Evolutionary conservation across 768 basidiomycete genomes (phyloP).

Genomic region (Termitomyces sp.): DNA sequence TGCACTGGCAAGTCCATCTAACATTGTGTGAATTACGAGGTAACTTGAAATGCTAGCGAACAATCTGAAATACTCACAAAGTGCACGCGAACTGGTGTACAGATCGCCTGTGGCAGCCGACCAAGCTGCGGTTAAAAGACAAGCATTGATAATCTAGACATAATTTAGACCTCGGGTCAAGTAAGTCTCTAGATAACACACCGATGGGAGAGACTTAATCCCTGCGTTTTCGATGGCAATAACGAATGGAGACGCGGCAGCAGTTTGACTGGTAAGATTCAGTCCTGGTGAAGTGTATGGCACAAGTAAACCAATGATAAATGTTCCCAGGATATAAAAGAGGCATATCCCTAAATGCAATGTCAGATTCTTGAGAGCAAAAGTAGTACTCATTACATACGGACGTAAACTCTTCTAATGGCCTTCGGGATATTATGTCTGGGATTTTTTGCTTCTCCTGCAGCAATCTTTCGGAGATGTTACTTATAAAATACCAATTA

Average conservation of each 20-base stretch:
- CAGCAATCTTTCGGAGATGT: conserved; percentile 53
- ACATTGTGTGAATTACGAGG: conserved; percentile 15
- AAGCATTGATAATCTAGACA: conserved; percentile 69
- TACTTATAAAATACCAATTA: neutral
- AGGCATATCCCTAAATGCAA: conserved; percentile 65
- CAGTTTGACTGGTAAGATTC: conserved; percentile 46
- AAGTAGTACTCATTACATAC: conserved; percentile 24
- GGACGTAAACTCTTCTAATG: conserved; percentile 68
- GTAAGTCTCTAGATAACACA: conserved; percentile 26
- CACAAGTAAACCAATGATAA: conserved; percentile 79
- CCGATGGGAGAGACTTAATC: conserved; percentile 80
- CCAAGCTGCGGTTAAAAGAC: conserved; percentile 85
- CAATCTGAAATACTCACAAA: conserved; percentile 47
- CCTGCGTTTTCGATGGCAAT: conserved; percentile 84
- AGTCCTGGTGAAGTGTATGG: conserved; percentile 62
- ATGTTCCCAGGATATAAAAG: conserved; percentile 67
- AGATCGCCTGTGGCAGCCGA: conserved; percentile 88
- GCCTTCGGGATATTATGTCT: conserved; percentile 57
- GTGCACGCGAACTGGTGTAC: conserved; percentile 82
- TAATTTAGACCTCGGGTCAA: neutral
- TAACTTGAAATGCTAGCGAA: conserved; percentile 1
- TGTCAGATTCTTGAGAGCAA: neutral
- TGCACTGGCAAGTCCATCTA: conserved; percentile 69
- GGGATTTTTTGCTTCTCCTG: conserved; percentile 90
- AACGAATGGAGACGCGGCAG: conserved; percentile 83